phyloP scores from a whole-genome alignment of 768 basidiomycete genomes.

The Amanita rimosa region DNA sequence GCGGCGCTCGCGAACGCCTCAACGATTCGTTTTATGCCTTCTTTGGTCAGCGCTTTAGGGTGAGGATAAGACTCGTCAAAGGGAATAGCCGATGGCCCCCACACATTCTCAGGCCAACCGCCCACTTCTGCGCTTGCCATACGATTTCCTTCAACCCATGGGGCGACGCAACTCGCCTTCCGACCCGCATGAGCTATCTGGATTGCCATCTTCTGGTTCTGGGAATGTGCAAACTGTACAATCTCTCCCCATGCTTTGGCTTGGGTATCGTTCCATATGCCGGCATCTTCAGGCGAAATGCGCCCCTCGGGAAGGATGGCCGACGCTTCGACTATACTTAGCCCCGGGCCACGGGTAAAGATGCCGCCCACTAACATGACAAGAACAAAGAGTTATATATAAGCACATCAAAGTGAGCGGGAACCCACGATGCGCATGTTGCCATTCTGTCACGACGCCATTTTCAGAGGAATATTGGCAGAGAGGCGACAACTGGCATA shows the following conservation, averaged over 20 bases:
- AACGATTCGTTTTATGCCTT: slow-evolving; percentile 46
- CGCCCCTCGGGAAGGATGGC: slow-evolving; percentile 49
- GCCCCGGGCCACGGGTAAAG: slow-evolving; percentile 40
- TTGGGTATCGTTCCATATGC: slow-evolving; percentile 56
- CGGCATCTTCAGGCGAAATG: slow-evolving; percentile 56
- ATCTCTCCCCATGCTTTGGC: slow-evolving; percentile 33
- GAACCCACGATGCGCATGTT: slow-evolving; percentile 47
- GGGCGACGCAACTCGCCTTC: slow-evolving; percentile 55
- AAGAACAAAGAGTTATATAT: slow-evolving; percentile 9
- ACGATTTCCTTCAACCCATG: slow-evolving; percentile 38
- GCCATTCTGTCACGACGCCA: slow-evolving; percentile 44
- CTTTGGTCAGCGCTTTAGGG: slow-evolving; percentile 45
- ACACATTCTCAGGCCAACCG: slow-evolving; percentile 46
- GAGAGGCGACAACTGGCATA: slow-evolving; percentile 35
- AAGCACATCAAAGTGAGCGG: slow-evolving; percentile 11
- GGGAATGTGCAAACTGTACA: slow-evolving; percentile 63
- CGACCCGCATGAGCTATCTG: slow-evolving; percentile 72
- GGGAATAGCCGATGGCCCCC: slow-evolving; percentile 43
- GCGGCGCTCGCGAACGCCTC: slow-evolving; percentile 42
- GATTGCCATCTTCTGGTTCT: slow-evolving; percentile 58
- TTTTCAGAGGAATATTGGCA: slow-evolving; percentile 51
- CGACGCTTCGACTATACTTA: slow-evolving; percentile 56
- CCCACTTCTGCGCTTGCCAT: slow-evolving; percentile 24
- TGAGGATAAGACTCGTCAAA: slow-evolving; percentile 30
- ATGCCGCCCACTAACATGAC: slow-evolving; percentile 32